These are phyloP conservation scores for Umbelopsis sp. DNA, from an alignment of 371 early-diverging fungal species.

Conservation along the genomic window DNA sequence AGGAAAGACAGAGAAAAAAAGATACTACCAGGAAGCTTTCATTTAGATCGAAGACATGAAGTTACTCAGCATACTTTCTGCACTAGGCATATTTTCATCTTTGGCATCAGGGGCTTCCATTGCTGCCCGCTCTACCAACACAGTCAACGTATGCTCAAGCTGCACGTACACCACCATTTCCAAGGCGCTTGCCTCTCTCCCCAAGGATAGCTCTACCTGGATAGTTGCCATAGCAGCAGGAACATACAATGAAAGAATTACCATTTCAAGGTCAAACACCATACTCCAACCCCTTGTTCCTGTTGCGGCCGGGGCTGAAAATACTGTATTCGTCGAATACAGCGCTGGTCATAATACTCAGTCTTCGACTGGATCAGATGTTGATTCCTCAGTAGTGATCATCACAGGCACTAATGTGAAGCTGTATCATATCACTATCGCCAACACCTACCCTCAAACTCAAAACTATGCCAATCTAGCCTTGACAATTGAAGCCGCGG, in stretches of 20 bases:
- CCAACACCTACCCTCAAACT: conserved; percentile 21
- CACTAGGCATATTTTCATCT: background rate
- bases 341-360: conserved; percentile 20
- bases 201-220: conserved; percentile 21
- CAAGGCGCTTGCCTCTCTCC: conserved; percentile 24
- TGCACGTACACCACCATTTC: conserved; percentile 20
- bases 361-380: conserved; percentile 13
- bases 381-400: conserved; percentile 19
- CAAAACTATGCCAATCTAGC: conserved; percentile 24
- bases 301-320: conserved; percentile 13
- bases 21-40: background rate
- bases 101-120: background rate
- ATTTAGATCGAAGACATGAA: background rate
- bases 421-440: conserved; percentile 22
- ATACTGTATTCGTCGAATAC: conserved; percentile 17
- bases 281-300: conserved; percentile 19
- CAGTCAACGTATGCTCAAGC: conserved; percentile 19
- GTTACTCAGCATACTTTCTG: background rate
- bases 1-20: background rate
- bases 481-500: conserved; percentile 20
- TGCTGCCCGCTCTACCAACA: background rate
- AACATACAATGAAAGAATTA: conserved; percentile 24
- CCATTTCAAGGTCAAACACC: conserved; percentile 22
- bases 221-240: conserved; percentile 25
- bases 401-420: conserved; percentile 23